Evolutionary conservation across 176 grass and related monocot genomes (phyloP).

Genomic region (Aegilops sharonensis): DNA sequence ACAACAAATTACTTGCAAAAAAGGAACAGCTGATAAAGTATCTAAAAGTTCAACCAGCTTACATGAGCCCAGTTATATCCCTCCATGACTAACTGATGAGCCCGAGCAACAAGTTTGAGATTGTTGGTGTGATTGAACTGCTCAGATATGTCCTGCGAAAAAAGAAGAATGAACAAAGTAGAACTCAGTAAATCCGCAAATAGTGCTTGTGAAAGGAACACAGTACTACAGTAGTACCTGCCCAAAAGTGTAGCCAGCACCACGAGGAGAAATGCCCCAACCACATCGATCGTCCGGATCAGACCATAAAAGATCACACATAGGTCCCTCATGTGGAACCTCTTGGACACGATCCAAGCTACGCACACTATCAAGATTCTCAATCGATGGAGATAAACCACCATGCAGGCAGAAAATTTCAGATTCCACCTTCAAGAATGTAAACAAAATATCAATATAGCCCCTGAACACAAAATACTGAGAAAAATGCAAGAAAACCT

Average conservation of each 20-base stretch:
- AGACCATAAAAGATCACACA: constrained; percentile 99
- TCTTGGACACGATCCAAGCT: constrained; percentile 93
- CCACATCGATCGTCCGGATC: constrained; percentile 89
- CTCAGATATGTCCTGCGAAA: constrained; percentile 82
- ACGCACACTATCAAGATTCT: constrained; percentile 87
- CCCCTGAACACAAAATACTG: background rate
- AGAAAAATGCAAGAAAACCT: constrained; percentile 10
- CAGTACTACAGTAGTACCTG: constrained; percentile 61
- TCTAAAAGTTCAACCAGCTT: constrained; percentile 36
- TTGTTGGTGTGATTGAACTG: constrained; percentile 98
- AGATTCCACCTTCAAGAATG: constrained; percentile 79
- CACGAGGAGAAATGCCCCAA: constrained; percentile 94
- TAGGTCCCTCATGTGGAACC: constrained; percentile 94
- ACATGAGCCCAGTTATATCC: constrained; percentile 99
- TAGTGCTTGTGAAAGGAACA: background rate
- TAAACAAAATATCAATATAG: constrained; percentile 20
- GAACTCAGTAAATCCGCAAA: background rate
- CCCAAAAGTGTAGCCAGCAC: constrained; percentile 95
- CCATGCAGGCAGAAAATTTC: constrained; percentile 99
- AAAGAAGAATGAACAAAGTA: background rate
- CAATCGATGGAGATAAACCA: constrained; percentile 93
- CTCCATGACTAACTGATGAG: constrained; percentile 97
- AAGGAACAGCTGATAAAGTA: constrained; percentile 17
- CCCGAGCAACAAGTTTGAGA: constrained; percentile 91
- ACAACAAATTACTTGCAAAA: constrained; percentile 13